These are phyloP conservation scores for Aspergillus floridensis DNA, from an alignment of 2,329 filamentous ascomycete species.

Conservation along the genomic window DNA sequence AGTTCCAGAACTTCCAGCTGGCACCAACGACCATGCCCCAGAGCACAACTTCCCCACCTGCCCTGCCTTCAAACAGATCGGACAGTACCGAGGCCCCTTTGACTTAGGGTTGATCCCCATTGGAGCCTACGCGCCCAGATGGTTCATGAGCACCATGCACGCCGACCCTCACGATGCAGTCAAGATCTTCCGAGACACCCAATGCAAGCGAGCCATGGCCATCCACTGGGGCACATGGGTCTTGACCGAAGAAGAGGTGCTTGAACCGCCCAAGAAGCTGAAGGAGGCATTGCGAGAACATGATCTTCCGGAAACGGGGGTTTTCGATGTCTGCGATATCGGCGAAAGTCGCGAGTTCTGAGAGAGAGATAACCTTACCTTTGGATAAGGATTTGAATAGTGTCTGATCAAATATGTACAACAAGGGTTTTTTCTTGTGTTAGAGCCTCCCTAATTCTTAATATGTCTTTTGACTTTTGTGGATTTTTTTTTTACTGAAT, in stretches of 20 bases:
- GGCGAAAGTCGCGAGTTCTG: constrained; percentile 77
- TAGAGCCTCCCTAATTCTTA: too few species aligned
- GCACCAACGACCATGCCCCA: constrained; percentile 68
- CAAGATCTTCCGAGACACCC: constrained; percentile 83
- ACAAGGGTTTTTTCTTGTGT: too few species aligned
- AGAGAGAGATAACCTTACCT: background rate
- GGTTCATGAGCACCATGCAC: constrained; percentile 76
- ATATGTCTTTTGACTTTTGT: background rate
- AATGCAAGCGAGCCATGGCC: constrained; percentile 72
- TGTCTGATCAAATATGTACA: background rate
- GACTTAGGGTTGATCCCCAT: constrained; percentile 92
- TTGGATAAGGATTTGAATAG: background rate
- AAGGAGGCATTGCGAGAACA: constrained; percentile 68
- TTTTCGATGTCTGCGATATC: constrained; percentile 81
- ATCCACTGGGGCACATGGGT: constrained; percentile 95
- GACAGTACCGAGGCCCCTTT: constrained; percentile 75
- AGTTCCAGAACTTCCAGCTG: constrained; percentile 63
- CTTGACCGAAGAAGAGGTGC: constrained; percentile 76
- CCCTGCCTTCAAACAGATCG: constrained; percentile 83
- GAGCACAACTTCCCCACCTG: constrained; percentile 68
- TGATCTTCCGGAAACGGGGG: constrained; percentile 65
- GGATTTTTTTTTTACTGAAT: background rate
- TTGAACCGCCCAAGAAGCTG: constrained; percentile 75
- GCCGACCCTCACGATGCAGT: constrained; percentile 83
- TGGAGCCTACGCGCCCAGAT: constrained; percentile 69